Conservation (phyloP, 2,329 filamentous ascomycete species). For the Aaosphaeria pasadenensis region DNA sequence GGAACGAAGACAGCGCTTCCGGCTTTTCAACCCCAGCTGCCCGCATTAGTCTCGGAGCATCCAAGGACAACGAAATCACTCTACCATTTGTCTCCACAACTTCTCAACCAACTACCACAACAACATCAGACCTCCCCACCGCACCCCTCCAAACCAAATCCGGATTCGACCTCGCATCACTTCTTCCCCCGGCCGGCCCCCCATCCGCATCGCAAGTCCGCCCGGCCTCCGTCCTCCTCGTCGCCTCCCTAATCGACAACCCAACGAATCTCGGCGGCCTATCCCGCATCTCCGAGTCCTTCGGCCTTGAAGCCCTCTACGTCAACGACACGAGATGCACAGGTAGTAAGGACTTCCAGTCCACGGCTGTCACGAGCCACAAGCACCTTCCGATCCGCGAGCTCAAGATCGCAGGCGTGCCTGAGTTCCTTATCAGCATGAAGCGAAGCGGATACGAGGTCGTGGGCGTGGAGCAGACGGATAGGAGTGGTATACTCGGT, state of each 20-base stretch:
- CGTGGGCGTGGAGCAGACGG: slow-evolving; percentile 56
- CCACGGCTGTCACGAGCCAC: slow-evolving; percentile 49
- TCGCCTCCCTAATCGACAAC: slow-evolving; percentile 51
- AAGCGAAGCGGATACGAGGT: slow-evolving; percentile 49
- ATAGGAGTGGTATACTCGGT: slow-evolving; percentile 46
- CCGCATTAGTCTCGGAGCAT: slow-evolving; percentile 31
- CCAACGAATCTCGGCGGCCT: slow-evolving; percentile 51
- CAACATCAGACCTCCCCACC: slow-evolving; percentile 4
- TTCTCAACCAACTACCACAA: background rate
- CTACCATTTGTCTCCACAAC: background rate
- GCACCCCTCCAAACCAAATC: slow-evolving; percentile 52
- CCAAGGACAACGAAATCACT: background rate
- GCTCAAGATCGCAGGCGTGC: slow-evolving; percentile 26
- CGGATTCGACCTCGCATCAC: slow-evolving; percentile 39
- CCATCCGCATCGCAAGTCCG: slow-evolving; percentile 16
- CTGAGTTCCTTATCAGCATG: slow-evolving; percentile 39
- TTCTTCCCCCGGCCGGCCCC: slow-evolving; percentile 15
- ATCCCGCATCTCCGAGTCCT: slow-evolving; percentile 51
- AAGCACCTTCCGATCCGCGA: slow-evolving; percentile 47
- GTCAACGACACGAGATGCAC: slow-evolving; percentile 41
- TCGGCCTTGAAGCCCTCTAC: slow-evolving; percentile 47
- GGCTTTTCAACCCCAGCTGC: slow-evolving; percentile 12
- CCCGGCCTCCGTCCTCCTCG: slow-evolving; percentile 41
- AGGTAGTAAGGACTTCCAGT: slow-evolving; percentile 48
- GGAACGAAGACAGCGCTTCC: slow-evolving; percentile 17